Base-by-base conservation (phyloP, 2,329 filamentous ascomycete genomes). In the Emergomyces orientalis region DNA sequence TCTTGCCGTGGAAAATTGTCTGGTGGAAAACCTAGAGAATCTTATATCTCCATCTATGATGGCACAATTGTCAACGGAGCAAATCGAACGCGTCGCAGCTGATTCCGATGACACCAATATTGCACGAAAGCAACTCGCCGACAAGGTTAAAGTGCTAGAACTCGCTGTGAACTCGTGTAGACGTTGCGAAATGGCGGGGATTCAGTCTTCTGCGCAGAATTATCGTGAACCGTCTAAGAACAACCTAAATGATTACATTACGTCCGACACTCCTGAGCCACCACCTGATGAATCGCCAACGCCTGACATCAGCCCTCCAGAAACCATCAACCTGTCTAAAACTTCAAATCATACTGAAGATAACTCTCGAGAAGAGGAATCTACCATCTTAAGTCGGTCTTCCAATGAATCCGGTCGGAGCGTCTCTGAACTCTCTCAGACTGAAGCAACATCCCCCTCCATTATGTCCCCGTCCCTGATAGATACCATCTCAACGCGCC, bases 1-100 rank as follows among this genome's bases (percentile, higher is more conserved):
- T 32, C 67, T 77, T 17, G 75, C 72, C 1, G 66, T 77, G 37
- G 75, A 77, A 66, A 74, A 73, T 58, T 76, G 74, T 55, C 70
- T 78, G 11, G 69, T 77, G 32, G 69, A 67, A 54, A 71, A 71
- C 3, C 64, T 78, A 0, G 71, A 72, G 13, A 67, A 69, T 3
- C 68, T 77, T 30, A 65, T 77, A 19, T 73, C 72, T 1, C 72
- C 74, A 3, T 65, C 66, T 0, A 69, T 60, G 30, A 68, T 77
- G 22, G 70, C 69, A 22, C 63, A 70, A 25, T 75, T 77, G 74
- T 65, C 64, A 30, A 68, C 67, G 62, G 67, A 59, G 39, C 68
- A 66, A n/a, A 62, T 72, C 30, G 64, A 67, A 32, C 52, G 59
- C n/a, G 65, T 72, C 41, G 70, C 68, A 17, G 62, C 65, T 34